Conservation (phyloP, 192 early-diverging fungal species). For the Podila epigama region DNA sequence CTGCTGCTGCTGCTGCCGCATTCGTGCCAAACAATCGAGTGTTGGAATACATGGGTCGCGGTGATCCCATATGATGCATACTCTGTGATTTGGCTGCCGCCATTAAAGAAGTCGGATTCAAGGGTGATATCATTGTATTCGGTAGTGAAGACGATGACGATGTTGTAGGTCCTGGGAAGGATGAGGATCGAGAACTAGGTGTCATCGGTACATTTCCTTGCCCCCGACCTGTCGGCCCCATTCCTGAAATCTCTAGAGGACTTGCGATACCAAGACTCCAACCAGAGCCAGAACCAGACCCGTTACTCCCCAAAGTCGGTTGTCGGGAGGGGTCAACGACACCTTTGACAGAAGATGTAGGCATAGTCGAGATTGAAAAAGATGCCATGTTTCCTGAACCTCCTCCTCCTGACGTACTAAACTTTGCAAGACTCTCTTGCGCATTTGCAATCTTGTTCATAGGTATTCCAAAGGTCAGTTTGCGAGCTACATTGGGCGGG, state of each 20-base stretch:
- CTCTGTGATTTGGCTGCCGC: neutral
- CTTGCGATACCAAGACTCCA: neutral
- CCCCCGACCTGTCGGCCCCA: neutral
- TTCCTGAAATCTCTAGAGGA: neutral
- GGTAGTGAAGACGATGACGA: neutral
- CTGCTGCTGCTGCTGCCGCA: neutral
- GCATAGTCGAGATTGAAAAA: neutral
- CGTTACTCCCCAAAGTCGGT: slow-evolving; percentile 6
- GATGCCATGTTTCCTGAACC: neutral
- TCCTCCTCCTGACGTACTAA: neutral
- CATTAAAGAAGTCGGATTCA: too few species aligned
- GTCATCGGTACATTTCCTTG: neutral
- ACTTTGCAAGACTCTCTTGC: neutral
- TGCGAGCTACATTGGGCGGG: neutral
- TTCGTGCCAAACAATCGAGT: neutral
- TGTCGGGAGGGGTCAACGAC: slow-evolving; percentile 28
- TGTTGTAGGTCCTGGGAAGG: neutral
- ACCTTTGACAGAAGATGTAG: slow-evolving; percentile 28
- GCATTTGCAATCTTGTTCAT: slow-evolving; percentile 4
- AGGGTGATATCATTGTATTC: neutral
- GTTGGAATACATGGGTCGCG: neutral
- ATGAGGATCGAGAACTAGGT: neutral
- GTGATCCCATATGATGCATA: neutral
- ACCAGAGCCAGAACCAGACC: neutral
- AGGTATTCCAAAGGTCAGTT: slow-evolving; percentile 12